Conservation (phyloP, 257 asterid species). For the Fraxinus pennsylvanica region DNA sequence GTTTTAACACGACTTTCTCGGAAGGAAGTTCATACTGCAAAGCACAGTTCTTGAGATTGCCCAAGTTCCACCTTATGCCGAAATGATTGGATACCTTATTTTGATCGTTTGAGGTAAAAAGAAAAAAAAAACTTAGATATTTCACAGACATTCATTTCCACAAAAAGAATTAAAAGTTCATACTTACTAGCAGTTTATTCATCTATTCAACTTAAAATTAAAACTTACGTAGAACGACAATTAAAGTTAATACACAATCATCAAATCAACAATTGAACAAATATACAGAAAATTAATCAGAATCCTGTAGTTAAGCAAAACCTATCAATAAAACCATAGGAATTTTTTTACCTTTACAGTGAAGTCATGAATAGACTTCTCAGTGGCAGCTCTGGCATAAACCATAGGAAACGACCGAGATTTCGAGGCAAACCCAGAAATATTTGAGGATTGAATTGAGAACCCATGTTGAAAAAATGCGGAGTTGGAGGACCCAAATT, state of each 20-base stretch:
- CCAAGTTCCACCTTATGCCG: neutral
- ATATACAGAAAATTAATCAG: no score
- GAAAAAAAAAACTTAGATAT: no score
- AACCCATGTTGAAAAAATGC: constrained; percentile 54
- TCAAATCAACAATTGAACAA: neutral
- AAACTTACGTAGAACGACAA: no score
- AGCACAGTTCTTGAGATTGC: neutral
- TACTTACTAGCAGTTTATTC: neutral
- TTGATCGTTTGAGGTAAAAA: neutral
- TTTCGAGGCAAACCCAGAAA: constrained; percentile 43
- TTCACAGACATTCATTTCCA: no score
- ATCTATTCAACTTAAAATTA: no score
- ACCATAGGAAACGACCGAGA: constrained; percentile 53
- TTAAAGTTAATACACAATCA: neutral
- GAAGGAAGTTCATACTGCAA: neutral
- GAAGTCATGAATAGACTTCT: constrained; percentile 70
- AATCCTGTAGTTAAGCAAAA: neutral
- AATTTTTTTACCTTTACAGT: constrained; percentile 63
- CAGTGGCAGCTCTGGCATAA: constrained; percentile 82
- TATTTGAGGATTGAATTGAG: constrained; percentile 40
- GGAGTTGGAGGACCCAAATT: constrained; percentile 55
- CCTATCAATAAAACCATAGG: neutral
- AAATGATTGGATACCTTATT: neutral
- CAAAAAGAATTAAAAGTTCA: neutral
- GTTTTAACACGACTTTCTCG: neutral